Evolutionary conservation across 2,329 filamentous ascomycete species (phyloP).

Genomic region (Hymenotorrendiella dingleyae): DNA sequence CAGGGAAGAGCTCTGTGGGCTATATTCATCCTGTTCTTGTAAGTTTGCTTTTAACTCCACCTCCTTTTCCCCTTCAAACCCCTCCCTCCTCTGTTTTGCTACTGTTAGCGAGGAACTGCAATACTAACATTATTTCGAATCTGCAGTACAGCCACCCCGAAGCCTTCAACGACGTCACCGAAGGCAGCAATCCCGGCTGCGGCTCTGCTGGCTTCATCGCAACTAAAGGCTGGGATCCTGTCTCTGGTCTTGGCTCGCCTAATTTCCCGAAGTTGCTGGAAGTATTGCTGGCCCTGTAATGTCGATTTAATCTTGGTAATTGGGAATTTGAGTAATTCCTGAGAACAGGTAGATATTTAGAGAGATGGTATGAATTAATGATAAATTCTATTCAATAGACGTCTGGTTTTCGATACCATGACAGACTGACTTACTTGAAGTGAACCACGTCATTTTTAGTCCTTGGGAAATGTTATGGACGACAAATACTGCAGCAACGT

Average conservation of each 20-base stretch:
- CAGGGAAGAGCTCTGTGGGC: constrained; percentile 32
- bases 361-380: too few relatives aligned
- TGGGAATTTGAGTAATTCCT: too few relatives aligned
- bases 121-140: background rate
- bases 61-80: background rate
- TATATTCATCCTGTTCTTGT: constrained; percentile 33
- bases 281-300: too few relatives aligned
- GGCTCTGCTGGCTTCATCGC: constrained; percentile 29
- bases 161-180: constrained; percentile 30
- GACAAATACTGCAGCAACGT: too few relatives aligned
- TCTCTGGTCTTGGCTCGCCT: constrained; percentile 27
- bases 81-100: background rate
- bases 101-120: background rate
- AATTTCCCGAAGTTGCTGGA: background rate
- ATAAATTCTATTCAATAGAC: too few relatives aligned
- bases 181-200: constrained; percentile 29
- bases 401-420: too few relatives aligned
- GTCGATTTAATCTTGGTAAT: too few relatives aligned
- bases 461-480: too few relatives aligned
- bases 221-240: constrained; percentile 31
- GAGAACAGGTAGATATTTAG: too few relatives aligned
- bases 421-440: too few relatives aligned
- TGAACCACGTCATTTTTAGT: too few relatives aligned
- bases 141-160: constrained; percentile 23
- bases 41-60: background rate